A percentile compares a stretch with the other conserved stretches of the same genome.
Evolutionary conservation across 2,329 filamentous ascomycete species (phyloP).

Genomic region (Fusarium udum): DNA sequence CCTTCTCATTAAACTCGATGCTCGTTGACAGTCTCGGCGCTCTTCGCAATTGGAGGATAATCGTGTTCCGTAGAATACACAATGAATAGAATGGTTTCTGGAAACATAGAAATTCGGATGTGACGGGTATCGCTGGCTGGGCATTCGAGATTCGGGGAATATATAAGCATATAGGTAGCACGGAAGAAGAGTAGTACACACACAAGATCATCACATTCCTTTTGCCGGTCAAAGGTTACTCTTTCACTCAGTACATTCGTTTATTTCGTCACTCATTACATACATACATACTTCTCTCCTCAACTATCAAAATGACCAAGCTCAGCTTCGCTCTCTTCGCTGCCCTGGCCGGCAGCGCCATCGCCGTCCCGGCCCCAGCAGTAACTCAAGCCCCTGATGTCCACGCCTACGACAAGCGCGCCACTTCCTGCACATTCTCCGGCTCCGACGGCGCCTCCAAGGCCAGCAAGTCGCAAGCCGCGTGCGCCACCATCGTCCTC

Average conservation of each 20-base stretch:
- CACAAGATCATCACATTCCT: slow-evolving; percentile 8
- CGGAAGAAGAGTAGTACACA: not conserved
- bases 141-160: not conserved
- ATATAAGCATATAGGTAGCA: slow-evolving; percentile 11
- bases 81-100: not conserved
- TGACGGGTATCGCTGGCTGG: not conserved
- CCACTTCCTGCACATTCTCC: slow-evolving; percentile 30
- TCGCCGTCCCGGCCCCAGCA: slow-evolving; percentile 23
- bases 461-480: slow-evolving; percentile 22
- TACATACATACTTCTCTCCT: not conserved
- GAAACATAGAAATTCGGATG: not conserved
- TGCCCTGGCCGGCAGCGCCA: slow-evolving; percentile 34
- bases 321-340: slow-evolving; percentile 12
- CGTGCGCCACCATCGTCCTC: slow-evolving; percentile 34
- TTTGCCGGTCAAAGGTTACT: slow-evolving; percentile 30
- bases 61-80: not conserved
- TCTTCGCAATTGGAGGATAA: slow-evolving; percentile 16
- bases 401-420: slow-evolving; percentile 26
- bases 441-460: slow-evolving; percentile 30
- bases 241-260: slow-evolving; percentile 1
- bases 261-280: slow-evolving; percentile 1
- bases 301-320: slow-evolving; percentile 23
- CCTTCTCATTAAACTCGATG: slow-evolving; percentile 14
- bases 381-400: slow-evolving; percentile 17
- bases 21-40: not conserved